A percentile compares a stretch with the other conserved stretches of the same genome.
Conservation (phyloP, 768 basidiomycete species). For the Holtermanniella nyarrowii region DNA sequence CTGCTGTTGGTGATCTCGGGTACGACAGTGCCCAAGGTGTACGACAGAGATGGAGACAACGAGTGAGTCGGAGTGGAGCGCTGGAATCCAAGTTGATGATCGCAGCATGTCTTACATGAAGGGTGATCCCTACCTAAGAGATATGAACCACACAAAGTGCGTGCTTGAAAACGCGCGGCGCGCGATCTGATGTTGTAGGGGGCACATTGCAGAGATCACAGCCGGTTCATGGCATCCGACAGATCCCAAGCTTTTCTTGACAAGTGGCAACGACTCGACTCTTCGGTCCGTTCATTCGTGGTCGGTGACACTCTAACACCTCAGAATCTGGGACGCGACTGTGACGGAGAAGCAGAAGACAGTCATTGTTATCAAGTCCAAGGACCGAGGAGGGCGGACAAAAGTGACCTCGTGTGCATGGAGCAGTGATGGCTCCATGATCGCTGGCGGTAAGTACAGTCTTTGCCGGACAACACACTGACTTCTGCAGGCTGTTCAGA, state of each 20-base stretch:
- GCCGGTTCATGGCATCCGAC: constrained; percentile 90
- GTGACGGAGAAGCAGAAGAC: constrained; percentile 88
- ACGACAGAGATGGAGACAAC: constrained; percentile 86
- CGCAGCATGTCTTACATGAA: constrained; percentile 52
- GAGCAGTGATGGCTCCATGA: constrained; percentile 76
- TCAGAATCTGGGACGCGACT: constrained; percentile 87
- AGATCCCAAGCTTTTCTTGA: constrained; percentile 73
- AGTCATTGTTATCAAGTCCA: constrained; percentile 93
- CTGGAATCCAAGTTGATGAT: constrained; percentile 4
- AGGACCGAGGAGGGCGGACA: constrained; percentile 85
- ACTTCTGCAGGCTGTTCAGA: constrained; percentile 65
- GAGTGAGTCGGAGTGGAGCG: constrained; percentile 46
- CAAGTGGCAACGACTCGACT: constrained; percentile 89
- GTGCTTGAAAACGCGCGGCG: constrained; percentile 34
- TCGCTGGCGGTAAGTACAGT: constrained; percentile 64
- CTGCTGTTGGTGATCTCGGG: constrained; percentile 80
- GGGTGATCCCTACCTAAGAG: constrained; percentile 95
- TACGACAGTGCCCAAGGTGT: constrained; percentile 76
- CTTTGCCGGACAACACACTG: constrained; percentile 1
- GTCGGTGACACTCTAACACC: constrained; percentile 5
- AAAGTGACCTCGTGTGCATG: constrained; percentile 80
- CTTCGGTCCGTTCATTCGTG: constrained; percentile 53
- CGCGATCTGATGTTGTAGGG: constrained; percentile 47
- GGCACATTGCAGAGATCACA: constrained; percentile 85
- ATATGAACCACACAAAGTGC: constrained; percentile 97